Conservation (phyloP, 140 eudicot species). For the Stevia rebaudiana region DNA sequence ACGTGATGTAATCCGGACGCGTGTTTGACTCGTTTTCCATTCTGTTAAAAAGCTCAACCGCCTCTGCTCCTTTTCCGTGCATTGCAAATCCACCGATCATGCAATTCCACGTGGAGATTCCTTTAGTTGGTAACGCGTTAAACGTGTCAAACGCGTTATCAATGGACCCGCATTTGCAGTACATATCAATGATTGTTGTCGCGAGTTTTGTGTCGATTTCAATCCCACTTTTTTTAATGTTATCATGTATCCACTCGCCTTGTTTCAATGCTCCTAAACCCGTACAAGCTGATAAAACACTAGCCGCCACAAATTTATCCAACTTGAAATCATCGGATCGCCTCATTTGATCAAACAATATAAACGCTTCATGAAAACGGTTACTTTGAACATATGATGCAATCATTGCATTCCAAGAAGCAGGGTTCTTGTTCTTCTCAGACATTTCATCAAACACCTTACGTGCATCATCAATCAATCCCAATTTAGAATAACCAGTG, state of each 20-base stretch:
- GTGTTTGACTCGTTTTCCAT: constrained; percentile 44
- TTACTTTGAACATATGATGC: constrained; percentile 59
- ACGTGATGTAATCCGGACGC: constrained; percentile 62
- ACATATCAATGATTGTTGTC: constrained; percentile 71
- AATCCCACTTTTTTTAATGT: constrained; percentile 39
- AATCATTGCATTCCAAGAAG: constrained; percentile 69
- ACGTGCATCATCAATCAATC: constrained; percentile 51
- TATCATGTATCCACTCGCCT: constrained; percentile 67
- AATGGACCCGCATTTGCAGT: constrained; percentile 77
- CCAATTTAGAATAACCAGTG: constrained; percentile 57
- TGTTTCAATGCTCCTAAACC: constrained; percentile 66
- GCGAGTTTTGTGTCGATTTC: constrained; percentile 64
- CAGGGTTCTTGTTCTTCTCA: constrained; percentile 34
- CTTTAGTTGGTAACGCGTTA: constrained; percentile 38
- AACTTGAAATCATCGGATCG: constrained; percentile 29
- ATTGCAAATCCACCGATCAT: constrained; percentile 83
- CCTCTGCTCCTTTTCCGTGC: constrained; percentile 61
- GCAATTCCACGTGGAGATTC: constrained; percentile 76
- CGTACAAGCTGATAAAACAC: constrained; percentile 82
- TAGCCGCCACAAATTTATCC: constrained; percentile 67
- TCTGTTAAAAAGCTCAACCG: constrained; percentile 45
- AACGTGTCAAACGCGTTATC: constrained; percentile 62
- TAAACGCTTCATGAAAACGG: constrained; percentile 61
- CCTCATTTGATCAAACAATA: constrained; percentile 55
- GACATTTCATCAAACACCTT: constrained; percentile 47